A percentile compares a stretch with the other conserved stretches of the same genome.
These are phyloP conservation scores for Apiospora pterosperma DNA, from an alignment of 2,329 filamentous ascomycete species.

Conservation along the genomic window DNA sequence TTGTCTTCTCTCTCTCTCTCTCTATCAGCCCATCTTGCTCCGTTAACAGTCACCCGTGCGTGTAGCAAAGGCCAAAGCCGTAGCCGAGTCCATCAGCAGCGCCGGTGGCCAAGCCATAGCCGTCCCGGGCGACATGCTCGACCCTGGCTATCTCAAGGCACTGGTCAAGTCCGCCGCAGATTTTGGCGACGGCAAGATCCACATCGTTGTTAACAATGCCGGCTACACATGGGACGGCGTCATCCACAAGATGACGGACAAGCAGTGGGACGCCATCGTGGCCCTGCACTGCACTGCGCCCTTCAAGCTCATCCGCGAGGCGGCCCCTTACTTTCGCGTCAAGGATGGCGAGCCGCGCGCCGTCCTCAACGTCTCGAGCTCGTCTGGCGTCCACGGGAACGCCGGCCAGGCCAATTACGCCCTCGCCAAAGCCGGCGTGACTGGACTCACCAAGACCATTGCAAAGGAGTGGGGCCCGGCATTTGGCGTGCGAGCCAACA, in stretches of 20 bases:
- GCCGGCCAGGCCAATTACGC: slow-evolving; percentile 90
- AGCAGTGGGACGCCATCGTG: slow-evolving; percentile 88
- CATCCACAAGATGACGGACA: slow-evolving; percentile 88
- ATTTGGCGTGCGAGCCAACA: slow-evolving; percentile 81
- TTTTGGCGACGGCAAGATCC: slow-evolving; percentile 83
- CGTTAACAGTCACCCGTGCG: background rate
- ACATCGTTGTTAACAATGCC: slow-evolving; percentile 89
- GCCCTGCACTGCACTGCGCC: slow-evolving; percentile 81
- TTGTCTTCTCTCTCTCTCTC: background rate
- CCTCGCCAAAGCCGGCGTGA: slow-evolving; percentile 79
- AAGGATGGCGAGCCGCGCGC: slow-evolving; percentile 75
- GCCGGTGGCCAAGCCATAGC: slow-evolving; percentile 66
- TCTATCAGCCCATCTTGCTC: background rate
- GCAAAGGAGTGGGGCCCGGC: slow-evolving; percentile 87
- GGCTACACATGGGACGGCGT: slow-evolving; percentile 93
- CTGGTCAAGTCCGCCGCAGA: slow-evolving; percentile 74
- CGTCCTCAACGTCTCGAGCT: slow-evolving; percentile 82
- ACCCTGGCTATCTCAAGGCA: slow-evolving; percentile 64
- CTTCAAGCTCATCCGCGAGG: slow-evolving; percentile 77
- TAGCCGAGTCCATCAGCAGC: slow-evolving; percentile 67
- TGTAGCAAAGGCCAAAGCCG: slow-evolving; percentile 63
- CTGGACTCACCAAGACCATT: slow-evolving; percentile 82
- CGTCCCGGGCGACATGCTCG: slow-evolving; percentile 73
- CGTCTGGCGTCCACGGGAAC: slow-evolving; percentile 80
- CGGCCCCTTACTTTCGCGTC: slow-evolving; percentile 83